A percentile compares a stretch with the other conserved stretches of the same genome.
Evolutionary conservation across 2,329 filamentous ascomycete species (phyloP).

Genomic region (Fusarium tupiense): DNA sequence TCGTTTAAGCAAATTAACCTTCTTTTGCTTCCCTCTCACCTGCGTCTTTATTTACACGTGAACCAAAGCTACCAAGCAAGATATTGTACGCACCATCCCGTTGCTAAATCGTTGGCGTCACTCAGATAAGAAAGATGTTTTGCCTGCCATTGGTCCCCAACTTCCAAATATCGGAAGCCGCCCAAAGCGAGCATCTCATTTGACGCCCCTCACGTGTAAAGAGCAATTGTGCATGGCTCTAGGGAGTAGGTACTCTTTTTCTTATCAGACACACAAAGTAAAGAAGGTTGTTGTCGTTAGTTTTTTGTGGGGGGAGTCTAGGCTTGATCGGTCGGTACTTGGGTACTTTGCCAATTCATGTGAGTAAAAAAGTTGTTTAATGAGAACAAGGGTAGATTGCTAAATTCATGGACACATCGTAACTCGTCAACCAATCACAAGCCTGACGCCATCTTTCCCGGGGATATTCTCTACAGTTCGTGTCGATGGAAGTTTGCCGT

Average conservation of each 20-base stretch:
- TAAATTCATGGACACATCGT: slow-evolving; percentile 33
- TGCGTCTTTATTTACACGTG: slow-evolving; percentile 1
- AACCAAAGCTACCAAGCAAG: slow-evolving; percentile 1
- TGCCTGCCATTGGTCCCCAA: slow-evolving; percentile 5
- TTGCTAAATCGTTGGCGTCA: slow-evolving; percentile 30
- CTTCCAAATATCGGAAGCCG: not conserved
- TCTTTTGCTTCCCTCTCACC: not conserved
- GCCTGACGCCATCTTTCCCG: not conserved
- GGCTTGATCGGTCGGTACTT: slow-evolving; percentile 27
- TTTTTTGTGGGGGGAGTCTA: slow-evolving; percentile 23
- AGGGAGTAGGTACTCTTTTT: not conserved
- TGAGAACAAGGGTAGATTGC: slow-evolving; percentile 30
- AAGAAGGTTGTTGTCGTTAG: slow-evolving; percentile 4
- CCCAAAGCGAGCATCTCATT: not conserved
- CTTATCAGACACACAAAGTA: slow-evolving; percentile 23
- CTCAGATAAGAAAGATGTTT: slow-evolving; percentile 10
- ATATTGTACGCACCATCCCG: slow-evolving; percentile 11
- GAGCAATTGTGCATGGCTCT: not conserved
- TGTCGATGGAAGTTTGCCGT: not conserved
- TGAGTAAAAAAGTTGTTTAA: slow-evolving; percentile 40
- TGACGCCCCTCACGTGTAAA: slow-evolving; percentile 16
- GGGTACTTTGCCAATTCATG: slow-evolving; percentile 15
- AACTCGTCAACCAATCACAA: slow-evolving; percentile 10
- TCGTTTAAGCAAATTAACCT: slow-evolving; percentile 5
- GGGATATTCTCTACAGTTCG: not conserved